These are phyloP conservation scores for Amanita rimosa DNA, from an alignment of 768 basidiomycete genomes.

Conservation along the genomic window DNA sequence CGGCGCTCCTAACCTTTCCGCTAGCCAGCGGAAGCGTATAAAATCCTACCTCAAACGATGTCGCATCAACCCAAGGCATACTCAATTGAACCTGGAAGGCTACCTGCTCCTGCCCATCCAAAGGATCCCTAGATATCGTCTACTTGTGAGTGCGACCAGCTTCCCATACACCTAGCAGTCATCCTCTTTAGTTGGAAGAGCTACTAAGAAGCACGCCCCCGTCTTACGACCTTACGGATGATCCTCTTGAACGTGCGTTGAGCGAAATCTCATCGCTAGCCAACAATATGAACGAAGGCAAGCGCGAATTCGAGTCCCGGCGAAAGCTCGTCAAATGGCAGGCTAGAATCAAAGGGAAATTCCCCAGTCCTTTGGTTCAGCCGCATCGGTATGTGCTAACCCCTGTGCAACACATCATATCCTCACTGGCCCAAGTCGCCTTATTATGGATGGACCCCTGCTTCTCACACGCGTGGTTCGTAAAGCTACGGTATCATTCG, in stretches of 20 bases:
- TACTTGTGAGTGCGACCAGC: constrained; percentile 53
- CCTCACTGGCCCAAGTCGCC: constrained; percentile 38
- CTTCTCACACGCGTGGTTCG: constrained; percentile 85
- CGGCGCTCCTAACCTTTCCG: constrained; percentile 47
- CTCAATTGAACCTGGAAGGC: constrained; percentile 88
- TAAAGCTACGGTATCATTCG: constrained; percentile 72
- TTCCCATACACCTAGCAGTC: not conserved
- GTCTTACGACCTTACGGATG: constrained; percentile 59
- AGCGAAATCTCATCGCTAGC: constrained; percentile 83
- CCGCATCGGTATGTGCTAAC: constrained; percentile 67
- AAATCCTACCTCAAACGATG: constrained; percentile 85
- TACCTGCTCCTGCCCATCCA: constrained; percentile 94
- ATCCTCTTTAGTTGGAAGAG: constrained; percentile 60
- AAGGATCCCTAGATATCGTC: constrained; percentile 91
- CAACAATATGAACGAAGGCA: constrained; percentile 96
- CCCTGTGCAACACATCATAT: not conserved
- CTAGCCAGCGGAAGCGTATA: constrained; percentile 81
- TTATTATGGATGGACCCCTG: constrained; percentile 88
- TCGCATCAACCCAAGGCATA: constrained; percentile 80
- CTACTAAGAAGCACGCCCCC: constrained; percentile 81
- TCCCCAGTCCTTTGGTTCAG: constrained; percentile 96
- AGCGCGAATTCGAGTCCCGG: constrained; percentile 89
- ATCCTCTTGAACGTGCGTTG: constrained; percentile 77
- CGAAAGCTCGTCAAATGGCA: constrained; percentile 89
- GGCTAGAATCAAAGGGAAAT: constrained; percentile 77